phyloP scores from a whole-genome alignment of 2,329 filamentous ascomycete species.

The Ascocoryne sarcoides region DNA sequence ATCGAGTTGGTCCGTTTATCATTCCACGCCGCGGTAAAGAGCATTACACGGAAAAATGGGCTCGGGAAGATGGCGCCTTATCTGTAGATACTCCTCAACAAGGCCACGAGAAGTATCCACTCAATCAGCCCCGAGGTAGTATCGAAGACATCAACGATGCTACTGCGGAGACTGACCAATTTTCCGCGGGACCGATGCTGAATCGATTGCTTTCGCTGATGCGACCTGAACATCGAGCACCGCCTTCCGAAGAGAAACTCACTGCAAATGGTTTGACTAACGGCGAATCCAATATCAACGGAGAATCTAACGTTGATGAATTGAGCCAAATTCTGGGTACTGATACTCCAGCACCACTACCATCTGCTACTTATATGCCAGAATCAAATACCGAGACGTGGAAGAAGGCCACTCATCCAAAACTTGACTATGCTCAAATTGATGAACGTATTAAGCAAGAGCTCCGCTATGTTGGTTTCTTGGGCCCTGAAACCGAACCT shows the following conservation, averaged over 20 bases:
- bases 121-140: slow-evolving; percentile 75
- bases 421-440: slow-evolving; percentile 75
- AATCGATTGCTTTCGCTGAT: slow-evolving; percentile 72
- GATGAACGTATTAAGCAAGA: slow-evolving; percentile 90
- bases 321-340: slow-evolving; percentile 19
- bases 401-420: slow-evolving; percentile 67
- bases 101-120: slow-evolving; percentile 56
- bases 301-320: slow-evolving; percentile 33
- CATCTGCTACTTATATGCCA: slow-evolving; percentile 70
- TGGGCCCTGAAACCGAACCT: slow-evolving; percentile 57
- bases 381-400: slow-evolving; percentile 68
- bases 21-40: slow-evolving; percentile 78
- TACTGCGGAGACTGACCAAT: slow-evolving; percentile 76
- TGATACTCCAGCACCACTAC: slow-evolving; percentile 30
- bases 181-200: slow-evolving; percentile 82
- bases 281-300: slow-evolving; percentile 37
- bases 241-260: slow-evolving; percentile 47
- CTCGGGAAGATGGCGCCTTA: slow-evolving; percentile 81
- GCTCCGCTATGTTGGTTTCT: slow-evolving; percentile 80
- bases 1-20: slow-evolving; percentile 73
- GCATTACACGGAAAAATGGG: slow-evolving; percentile 86
- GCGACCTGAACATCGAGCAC: slow-evolving; percentile 61
- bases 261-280: slow-evolving; percentile 44
- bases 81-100: slow-evolving; percentile 58
- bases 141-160: slow-evolving; percentile 85